Evolutionary conservation across 2,329 filamentous ascomycete species (phyloP), one percentile per base, ranked within the genome.

Genomic region (Apiospora malaysiana): DNA sequence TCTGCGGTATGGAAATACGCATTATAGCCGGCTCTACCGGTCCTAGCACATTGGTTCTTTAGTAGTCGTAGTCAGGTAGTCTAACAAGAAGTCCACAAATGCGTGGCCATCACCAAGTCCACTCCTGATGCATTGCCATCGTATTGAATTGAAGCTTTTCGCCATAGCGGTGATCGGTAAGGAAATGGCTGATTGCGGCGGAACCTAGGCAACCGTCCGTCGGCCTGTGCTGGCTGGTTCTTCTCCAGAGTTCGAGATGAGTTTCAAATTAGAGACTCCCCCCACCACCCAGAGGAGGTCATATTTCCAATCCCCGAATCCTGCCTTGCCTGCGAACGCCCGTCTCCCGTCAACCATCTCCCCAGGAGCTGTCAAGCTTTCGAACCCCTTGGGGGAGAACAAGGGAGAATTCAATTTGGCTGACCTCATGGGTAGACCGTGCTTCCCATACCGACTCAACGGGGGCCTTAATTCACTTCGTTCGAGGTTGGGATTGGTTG

Each of bases 221-320:
- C 51, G 56, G 56, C 56, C 32, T 63, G 56, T 63, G 56, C 27
- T 63, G 56, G 56, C 27, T 63, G 18, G 56, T 37, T 40, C 56
- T 63, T 63, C 56, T 63, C 56, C 56, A 63, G 56, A 63, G 56
- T 63, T 63, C 56, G 56, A 63, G 56, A 63, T 63, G 56, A 32
- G 56, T 63, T 63, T 63, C 56, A 63, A 63, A 63, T 63, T 32
- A 63, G 56, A 63, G 56, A 63, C 56, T 63, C 56, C 56, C 27
- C 56, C 49, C 12, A 18, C 49, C 56, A 8, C 47, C 23, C 47
- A 51, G n/a, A 16, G n/a, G 6, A 59, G 51, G 51, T 63, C 56
- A 63, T 23, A 37, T 37, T 21, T 7, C 49, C 49, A 32, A 32
- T 32, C 51, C 27, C 9, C 23, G 14, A 12, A 25, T 25, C 47